Conservation (phyloP, 495 filamentous ascomycete genomes). For the Mytilinidion resinicola region DNA sequence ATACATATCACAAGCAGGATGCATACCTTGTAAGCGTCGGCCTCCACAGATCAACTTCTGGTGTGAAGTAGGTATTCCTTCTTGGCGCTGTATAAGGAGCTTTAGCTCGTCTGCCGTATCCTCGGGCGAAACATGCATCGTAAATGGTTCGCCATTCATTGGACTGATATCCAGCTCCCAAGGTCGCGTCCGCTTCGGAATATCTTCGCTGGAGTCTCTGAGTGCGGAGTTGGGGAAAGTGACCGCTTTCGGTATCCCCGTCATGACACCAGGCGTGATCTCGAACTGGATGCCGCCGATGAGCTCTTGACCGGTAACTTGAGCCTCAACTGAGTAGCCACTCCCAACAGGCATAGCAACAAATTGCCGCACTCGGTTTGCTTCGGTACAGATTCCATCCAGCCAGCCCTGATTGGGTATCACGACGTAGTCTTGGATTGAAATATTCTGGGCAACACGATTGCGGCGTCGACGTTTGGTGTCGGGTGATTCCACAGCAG, state of each 20-base stretch:
- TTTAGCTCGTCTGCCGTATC: slow-evolving; percentile 6
- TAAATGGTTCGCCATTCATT: not conserved
- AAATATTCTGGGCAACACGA: not conserved
- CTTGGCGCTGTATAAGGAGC: not conserved
- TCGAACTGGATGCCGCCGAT: slow-evolving; percentile 10
- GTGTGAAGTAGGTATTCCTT: not conserved
- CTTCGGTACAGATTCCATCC: slow-evolving; percentile 10
- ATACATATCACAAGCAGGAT: not conserved
- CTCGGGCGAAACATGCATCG: not conserved
- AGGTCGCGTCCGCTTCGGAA: not conserved
- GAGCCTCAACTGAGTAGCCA: slow-evolving; percentile 19
- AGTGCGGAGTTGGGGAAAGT: not conserved
- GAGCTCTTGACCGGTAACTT: slow-evolving; percentile 14
- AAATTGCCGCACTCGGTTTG: slow-evolving; percentile 15
- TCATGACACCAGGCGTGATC: slow-evolving; percentile 6
- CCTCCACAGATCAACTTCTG: not conserved
- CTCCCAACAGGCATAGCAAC: slow-evolving; percentile 19
- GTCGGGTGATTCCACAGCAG: not conserved
- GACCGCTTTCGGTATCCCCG: not conserved
- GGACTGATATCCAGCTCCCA: not conserved
- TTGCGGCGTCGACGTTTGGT: not conserved
- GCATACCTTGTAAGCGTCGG: not conserved
- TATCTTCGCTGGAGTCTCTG: not conserved
- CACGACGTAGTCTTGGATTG: slow-evolving; percentile 18
- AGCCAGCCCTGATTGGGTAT: slow-evolving; percentile 9